Conservation (phyloP, 1,284 basidiomycete genomes). For the Clitocybe nebularis region DNA sequence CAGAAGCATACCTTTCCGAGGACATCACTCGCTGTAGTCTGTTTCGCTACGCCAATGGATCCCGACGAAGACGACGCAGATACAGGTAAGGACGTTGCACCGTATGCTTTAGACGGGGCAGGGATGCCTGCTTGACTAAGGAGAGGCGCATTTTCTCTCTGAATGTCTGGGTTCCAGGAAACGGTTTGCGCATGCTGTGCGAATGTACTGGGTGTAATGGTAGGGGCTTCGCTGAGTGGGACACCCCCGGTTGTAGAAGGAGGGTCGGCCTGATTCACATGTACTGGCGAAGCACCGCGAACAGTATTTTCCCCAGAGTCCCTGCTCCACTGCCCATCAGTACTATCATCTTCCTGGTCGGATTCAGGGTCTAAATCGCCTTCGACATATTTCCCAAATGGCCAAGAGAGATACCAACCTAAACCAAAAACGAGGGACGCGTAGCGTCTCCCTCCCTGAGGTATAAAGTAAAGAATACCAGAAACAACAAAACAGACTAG, state of each 20-base stretch:
- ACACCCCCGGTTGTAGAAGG: constrained; percentile 23
- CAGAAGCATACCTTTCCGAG: constrained; percentile 81
- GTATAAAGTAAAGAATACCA: constrained; percentile 67
- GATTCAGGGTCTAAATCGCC: constrained; percentile 63
- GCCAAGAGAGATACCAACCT: constrained; percentile 97
- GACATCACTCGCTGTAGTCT: constrained; percentile 40
- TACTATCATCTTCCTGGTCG: constrained; percentile 36
- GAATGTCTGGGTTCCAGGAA: constrained; percentile 26
- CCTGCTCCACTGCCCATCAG: constrained; percentile 24
- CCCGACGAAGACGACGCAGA: constrained; percentile 31
- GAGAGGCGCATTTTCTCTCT: constrained; percentile 39
- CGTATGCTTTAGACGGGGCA: constrained; percentile 60
- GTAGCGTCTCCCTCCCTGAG: constrained; percentile 81
- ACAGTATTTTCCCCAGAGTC: constrained; percentile 28
- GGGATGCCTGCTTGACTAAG: constrained; percentile 29
- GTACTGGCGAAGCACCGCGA: constrained; percentile 24
- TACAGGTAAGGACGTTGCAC: constrained; percentile 39
- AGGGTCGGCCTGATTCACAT: constrained; percentile 8
- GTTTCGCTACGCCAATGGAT: constrained; percentile 31
- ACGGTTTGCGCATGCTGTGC: constrained; percentile 25
- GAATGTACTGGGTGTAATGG: constrained; percentile 29
- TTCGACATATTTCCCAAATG: constrained; percentile 98
- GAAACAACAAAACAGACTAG: constrained; percentile 68
- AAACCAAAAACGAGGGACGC: constrained; percentile 87
- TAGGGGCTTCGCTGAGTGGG: constrained; percentile 29